Percentiles rank a stretch among this genome's conserved stretches.
These are phyloP conservation scores for Trematosphaeria pertusa DNA, from an alignment of 2,329 filamentous ascomycete genomes.

Conservation along the genomic window DNA sequence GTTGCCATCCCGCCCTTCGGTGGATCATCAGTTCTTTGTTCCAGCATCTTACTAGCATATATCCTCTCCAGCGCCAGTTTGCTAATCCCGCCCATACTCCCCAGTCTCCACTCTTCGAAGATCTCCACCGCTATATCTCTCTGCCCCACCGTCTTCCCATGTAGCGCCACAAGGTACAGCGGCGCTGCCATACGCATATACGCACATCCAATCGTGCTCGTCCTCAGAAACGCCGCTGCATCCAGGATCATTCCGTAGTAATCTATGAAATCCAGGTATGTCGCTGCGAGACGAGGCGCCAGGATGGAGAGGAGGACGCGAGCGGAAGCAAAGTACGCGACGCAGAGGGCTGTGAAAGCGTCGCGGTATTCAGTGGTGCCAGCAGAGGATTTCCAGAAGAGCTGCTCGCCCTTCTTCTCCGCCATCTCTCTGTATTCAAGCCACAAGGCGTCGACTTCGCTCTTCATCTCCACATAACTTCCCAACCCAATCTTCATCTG, in stretches of 20 bases:
- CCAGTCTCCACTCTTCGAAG: constrained; percentile 31
- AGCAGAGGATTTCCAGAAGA: constrained; percentile 11
- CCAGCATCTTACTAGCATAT: too few species aligned
- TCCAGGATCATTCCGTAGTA: constrained; percentile 28
- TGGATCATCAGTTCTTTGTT: too few species aligned
- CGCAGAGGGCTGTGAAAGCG: constrained; percentile 31
- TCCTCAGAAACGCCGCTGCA: constrained; percentile 26
- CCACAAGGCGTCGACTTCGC: constrained; percentile 26
- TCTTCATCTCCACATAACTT: constrained; percentile 16
- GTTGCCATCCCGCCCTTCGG: too few species aligned
- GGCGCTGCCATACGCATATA: constrained; percentile 42
- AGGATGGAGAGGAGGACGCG: constrained; percentile 26
- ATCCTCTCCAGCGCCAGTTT: constrained; percentile 31
- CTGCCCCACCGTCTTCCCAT: constrained; percentile 24
- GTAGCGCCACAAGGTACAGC: constrained; percentile 35
- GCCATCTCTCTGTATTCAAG: constrained; percentile 22
- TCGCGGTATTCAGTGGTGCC: constrained; percentile 22
- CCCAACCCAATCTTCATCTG: constrained; percentile 15
- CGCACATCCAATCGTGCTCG: constrained; percentile 30
- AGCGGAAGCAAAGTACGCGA: constrained; percentile 31
- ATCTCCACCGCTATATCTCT: constrained; percentile 16
- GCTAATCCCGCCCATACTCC: constrained; percentile 37
- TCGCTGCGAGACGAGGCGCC: constrained; percentile 12
- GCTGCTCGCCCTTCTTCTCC: constrained; percentile 4
- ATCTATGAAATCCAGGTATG: constrained; percentile 18